A percentile compares a stretch with the other conserved stretches of the same genome.
Conservation (phyloP, 2,329 filamentous ascomycete genomes). For the Zarea fungicola region DNA sequence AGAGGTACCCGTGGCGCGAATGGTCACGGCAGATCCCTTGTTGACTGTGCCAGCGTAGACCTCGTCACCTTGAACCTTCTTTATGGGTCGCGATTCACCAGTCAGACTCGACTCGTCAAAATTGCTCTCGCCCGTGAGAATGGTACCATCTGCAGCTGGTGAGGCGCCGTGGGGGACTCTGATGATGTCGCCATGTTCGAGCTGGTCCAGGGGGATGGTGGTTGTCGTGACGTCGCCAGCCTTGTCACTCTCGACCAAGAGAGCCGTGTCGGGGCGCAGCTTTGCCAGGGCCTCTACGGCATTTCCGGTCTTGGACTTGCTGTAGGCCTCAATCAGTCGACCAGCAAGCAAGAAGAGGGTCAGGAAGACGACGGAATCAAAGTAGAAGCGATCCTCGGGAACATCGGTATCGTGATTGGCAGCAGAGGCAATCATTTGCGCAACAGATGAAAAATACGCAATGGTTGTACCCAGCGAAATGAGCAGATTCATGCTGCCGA, state of each 20-base stretch:
- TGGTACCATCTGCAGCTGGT: constrained; percentile 73
- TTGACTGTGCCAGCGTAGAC: constrained; percentile 74
- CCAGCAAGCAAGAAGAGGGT: constrained; percentile 78
- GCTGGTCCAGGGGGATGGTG: constrained; percentile 55
- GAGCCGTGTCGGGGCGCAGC: constrained; percentile 70
- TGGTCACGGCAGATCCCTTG: constrained; percentile 56
- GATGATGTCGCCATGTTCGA: constrained; percentile 71
- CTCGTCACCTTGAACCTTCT: constrained; percentile 56
- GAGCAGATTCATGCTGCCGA: constrained; percentile 94
- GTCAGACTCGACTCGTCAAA: constrained; percentile 93
- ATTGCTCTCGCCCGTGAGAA: constrained; percentile 57
- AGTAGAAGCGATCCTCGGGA: constrained; percentile 61
- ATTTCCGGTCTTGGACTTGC: constrained; percentile 84
- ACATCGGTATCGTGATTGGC: constrained; percentile 35
- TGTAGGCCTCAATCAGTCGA: constrained; percentile 79
- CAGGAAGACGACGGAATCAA: constrained; percentile 88
- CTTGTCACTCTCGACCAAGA: constrained; percentile 53
- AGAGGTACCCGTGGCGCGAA: constrained; percentile 58
- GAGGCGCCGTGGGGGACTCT: constrained; percentile 73
- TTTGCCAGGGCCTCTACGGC: constrained; percentile 76
- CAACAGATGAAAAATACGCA: constrained; percentile 78
- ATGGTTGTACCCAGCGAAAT: constrained; percentile 85
- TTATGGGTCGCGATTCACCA: constrained; percentile 64
- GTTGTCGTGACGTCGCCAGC: constrained; percentile 33
- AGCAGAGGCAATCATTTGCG: constrained; percentile 64